Evolutionary conservation across 805 yeast genomes (phyloP), one percentile per base, ranked within the genome.

Genomic region (Wickerhamiella dianesei): DNA sequence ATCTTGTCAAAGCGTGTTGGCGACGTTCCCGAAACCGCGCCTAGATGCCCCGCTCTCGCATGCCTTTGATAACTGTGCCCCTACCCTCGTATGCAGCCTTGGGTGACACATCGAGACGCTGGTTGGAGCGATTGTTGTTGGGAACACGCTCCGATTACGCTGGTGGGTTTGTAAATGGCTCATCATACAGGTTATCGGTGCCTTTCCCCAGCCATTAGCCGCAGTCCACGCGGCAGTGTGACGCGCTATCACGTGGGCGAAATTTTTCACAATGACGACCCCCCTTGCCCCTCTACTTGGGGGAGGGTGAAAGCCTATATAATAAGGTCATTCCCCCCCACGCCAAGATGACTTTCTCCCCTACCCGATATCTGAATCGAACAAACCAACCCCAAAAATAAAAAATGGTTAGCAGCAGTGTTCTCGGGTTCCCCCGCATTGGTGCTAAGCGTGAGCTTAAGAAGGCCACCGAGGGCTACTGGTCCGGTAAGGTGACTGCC

Each of bases 381-480:
- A 12, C 32, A 21, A 41, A 3, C 37, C 16, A n/a, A 14, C 17
- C 12, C 32, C 32, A 25, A 25, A 12, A 25, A 6, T 25, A 8
- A 25, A 74, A 51, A 63, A 89, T 89, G 97, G 97, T 89, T 72
- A 81, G 81, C 72, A 89, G 97, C 56, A 79, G 96, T 66, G 94
- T 92, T 62, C 79, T 92, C 73, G 98, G 98, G 71, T 92, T 92
- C 92, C 98, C 98, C 74, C 92, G 98, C 77, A 92, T 89, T 66
- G 98, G 98, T 65, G 92, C 96, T 63, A 87, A 87, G 76, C 92
- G 98, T 80, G 98, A 92, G 76, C 81, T 92, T 71, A 92, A 92
- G 76, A 92, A 92, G 74, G 85, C 86, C 71, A 92, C 98, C 60
- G 98, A 92, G 76, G 83, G 95, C 68, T 92, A 92, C 89, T 92